phyloP scores from a whole-genome alignment of 129 eudicot genomes.

The Helianthus tuberosus region DNA sequence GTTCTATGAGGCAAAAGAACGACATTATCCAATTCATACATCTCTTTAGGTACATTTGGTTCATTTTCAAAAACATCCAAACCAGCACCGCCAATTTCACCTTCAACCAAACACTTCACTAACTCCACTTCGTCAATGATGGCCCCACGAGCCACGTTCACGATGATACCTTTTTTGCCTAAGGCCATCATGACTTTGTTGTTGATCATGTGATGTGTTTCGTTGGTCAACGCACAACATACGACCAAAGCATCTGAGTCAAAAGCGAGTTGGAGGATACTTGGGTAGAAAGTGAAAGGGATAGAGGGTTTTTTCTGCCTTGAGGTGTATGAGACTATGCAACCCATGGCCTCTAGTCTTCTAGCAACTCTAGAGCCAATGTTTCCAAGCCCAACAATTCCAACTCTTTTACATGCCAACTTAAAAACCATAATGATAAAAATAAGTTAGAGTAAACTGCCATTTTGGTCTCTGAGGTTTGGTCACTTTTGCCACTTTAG shows the following conservation, averaged over 20 bases:
- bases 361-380: constrained; percentile 67
- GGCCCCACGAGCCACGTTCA: constrained; percentile 66
- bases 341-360: constrained; percentile 72
- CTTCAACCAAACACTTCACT: constrained; percentile 45
- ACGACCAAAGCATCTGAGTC: constrained; percentile 52
- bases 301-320: constrained; percentile 47
- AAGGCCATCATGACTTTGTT: constrained; percentile 51
- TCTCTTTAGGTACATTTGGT: constrained; percentile 55
- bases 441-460: no score
- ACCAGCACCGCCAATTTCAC: constrained; percentile 75
- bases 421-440: constrained; percentile 38
- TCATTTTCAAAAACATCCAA: constrained; percentile 76
- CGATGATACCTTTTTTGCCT: constrained; percentile 58
- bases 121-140: constrained; percentile 61
- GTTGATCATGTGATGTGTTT: constrained; percentile 63
- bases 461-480: no score
- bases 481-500: no score
- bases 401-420: constrained; percentile 70
- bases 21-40: constrained; percentile 57
- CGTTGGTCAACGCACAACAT: constrained; percentile 59
- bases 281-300: constrained; percentile 41
- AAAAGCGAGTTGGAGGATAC: constrained; percentile 46
- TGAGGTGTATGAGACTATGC: constrained; percentile 57
- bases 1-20: constrained; percentile 63
- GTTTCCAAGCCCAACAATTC: constrained; percentile 80